These are phyloP conservation scores for Adansonia rubrostipa DNA, from an alignment of 441 rosid species.

Conservation along the genomic window DNA sequence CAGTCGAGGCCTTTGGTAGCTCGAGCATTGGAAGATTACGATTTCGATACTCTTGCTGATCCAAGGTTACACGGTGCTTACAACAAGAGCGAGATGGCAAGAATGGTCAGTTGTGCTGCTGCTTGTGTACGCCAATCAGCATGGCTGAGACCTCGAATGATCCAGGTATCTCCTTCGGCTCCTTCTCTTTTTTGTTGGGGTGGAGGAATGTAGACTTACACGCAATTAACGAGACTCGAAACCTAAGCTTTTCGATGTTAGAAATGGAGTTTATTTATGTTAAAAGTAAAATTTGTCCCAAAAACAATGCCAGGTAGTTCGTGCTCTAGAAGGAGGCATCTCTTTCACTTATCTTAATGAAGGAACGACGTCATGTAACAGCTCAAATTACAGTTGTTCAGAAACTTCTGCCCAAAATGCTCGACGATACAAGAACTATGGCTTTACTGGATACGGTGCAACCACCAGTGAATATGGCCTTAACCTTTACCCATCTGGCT, in stretches of 20 bases:
- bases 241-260: not conserved
- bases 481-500: conserved; percentile 45
- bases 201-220: not conserved
- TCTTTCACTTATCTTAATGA: conserved; percentile 38
- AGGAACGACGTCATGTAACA: conserved; percentile 22
- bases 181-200: too few relatives aligned
- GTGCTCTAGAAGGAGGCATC: conserved; percentile 51
- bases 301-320: conserved; percentile 41
- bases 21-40: conserved; percentile 37
- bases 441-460: conserved; percentile 20
- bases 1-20: conserved; percentile 57
- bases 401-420: conserved; percentile 29
- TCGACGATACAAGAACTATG: conserved; percentile 5
- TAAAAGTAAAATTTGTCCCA: not conserved
- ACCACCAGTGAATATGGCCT: conserved; percentile 52
- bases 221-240: not conserved
- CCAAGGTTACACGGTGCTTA: conserved; percentile 41
- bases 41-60: conserved; percentile 47
- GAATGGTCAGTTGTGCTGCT: conserved; percentile 53
- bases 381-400: conserved; percentile 33
- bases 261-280: not conserved
- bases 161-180: conserved; percentile 45
- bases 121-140: conserved; percentile 59
- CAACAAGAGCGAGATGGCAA: conserved; percentile 39
- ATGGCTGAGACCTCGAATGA: conserved; percentile 57